Evolutionary conservation across 148 eudicot species (phyloP), one percentile per base, ranked within the genome.

Genomic region (Vaccinium corymbosum): DNA sequence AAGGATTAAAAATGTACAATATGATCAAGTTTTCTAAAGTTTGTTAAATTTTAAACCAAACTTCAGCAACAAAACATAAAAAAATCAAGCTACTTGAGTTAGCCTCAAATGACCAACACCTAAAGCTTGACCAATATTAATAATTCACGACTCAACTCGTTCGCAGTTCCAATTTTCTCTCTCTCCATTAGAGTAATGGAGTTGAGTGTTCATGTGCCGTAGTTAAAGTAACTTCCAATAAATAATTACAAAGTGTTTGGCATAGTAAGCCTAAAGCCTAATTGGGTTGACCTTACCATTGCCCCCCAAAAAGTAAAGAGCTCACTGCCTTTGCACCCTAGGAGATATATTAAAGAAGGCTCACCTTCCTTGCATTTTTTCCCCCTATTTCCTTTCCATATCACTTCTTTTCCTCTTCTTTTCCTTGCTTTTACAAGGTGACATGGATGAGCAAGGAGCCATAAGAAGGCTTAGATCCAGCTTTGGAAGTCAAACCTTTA

Each of bases 401-500:
- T 8, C 17, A 68, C 73, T 25, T 68, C 19, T 27, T 1, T 53
- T 3, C 8, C 12, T 16, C n/a, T 38, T 72, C 19, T 76, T 48
- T 75, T 75, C 50, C 8, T n/a, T 19, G 50, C 50, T 42, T 75
- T 76, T 20, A 19, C 6, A 42, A 42, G 50, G 27, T 19, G 20
- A 15, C 7, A 15, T 25, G 38, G 73, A 72, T 16, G 14, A 77
- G 35, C 3, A 27, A 53, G 17, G 27, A 27, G 15, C 46, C 22
- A 8, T 11, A 14, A 7, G 59, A 16, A 19, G 56, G 56, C 20
- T 49, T 16, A 62, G 62, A 7, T 27, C 49, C 15, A 27, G 70
- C 77, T 70, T 81, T 68, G 77, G 15, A 68, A 51, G 83, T 81
- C 83, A 81, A 81, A 81, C 16, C 77, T 27, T 66, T 70, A 70